Base-by-base conservation (phyloP, 352 stramenopile species). In the Phytophthora citricola region DNA sequence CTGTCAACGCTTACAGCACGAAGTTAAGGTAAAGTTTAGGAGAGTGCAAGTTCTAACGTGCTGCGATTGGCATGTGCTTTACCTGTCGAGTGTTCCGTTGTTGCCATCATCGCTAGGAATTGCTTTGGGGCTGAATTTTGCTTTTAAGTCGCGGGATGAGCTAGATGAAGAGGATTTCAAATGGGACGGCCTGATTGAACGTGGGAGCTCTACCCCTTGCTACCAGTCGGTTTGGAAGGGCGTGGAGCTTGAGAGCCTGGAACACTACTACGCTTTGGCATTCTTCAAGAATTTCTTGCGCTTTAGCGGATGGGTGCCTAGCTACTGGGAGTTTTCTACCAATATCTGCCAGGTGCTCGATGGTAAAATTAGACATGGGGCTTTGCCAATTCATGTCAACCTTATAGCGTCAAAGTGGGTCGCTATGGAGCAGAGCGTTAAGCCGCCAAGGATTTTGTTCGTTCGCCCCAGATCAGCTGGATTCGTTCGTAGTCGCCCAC, bases 361-460 rank as follows among this genome's bases (percentile, higher is more conserved):
- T 27, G n/a, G 32, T 55, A 55, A 55, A 55, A 44, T 55, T 55
- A 55, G 48, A 31, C 14, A 5, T 11, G 31, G 31, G 31, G 12
- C 38, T 9, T 15, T 22, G 38, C 38, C 14, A 43, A 36, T 36
- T 36, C 31, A 36, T 36, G 31, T 36, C 31, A 36, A 36, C 31
- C 31, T 36, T 36, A 14, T 12, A 36, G 31, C 6, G 29, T 34
- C 9, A 10, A 34, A 36, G 31, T 12, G 3, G 12, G 8, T 32
- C 24, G 12, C 43, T 8, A 70, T 74, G 66, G 60, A 36, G 14
- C 48, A 63, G 24, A 66, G 32, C n/a, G 34, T 55, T 26, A 60
- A 66, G 27, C 60, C 66, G 20, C 70, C 70, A 47, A 57, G 53
- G 53, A 39, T 80, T 46, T 39, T 73, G 24, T 76, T 78, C 45